Percentiles rank a stretch among this genome's conserved stretches.
phyloP scores from a whole-genome alignment of 176 grass and related monocot genomes.

The Zea mays region DNA sequence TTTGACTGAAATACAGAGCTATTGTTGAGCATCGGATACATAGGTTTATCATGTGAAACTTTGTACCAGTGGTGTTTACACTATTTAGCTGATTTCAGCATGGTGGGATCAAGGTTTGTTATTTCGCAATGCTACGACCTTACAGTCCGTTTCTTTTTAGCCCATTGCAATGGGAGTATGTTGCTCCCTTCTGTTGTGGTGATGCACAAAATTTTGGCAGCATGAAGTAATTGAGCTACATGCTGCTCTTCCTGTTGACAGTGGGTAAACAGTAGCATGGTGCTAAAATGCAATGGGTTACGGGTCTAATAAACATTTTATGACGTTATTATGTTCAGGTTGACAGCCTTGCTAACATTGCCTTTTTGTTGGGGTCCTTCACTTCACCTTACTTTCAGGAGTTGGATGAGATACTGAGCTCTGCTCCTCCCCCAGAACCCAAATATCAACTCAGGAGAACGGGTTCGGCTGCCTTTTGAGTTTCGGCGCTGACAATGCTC shows the following conservation, averaged over 20 bases:
- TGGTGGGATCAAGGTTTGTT: background rate
- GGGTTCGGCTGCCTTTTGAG: constrained; percentile 62
- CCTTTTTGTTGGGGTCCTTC: background rate
- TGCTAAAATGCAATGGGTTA: background rate
- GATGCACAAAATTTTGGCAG: constrained; percentile 22
- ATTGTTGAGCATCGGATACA: background rate
- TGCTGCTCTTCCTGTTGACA: constrained; percentile 14
- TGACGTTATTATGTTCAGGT: background rate
- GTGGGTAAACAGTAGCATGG: constrained; percentile 6
- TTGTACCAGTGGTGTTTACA: background rate
- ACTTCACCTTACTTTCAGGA: constrained; percentile 51
- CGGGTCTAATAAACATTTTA: background rate
- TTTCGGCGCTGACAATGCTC: constrained; percentile 33
- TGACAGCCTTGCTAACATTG: constrained; percentile 3
- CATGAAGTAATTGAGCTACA: constrained; percentile 24
- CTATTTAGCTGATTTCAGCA: background rate
- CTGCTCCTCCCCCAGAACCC: constrained; percentile 51
- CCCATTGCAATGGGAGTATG: background rate
- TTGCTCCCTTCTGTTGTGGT: background rate
- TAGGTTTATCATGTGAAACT: background rate
- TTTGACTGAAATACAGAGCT: background rate
- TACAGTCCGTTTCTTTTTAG: constrained; percentile 5
- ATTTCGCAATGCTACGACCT: background rate
- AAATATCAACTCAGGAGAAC: constrained; percentile 73
- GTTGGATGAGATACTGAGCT: constrained; percentile 64